These are phyloP conservation scores for Metarhizium brunneum DNA, from an alignment of 2,329 filamentous ascomycete species.

Conservation along the genomic window DNA sequence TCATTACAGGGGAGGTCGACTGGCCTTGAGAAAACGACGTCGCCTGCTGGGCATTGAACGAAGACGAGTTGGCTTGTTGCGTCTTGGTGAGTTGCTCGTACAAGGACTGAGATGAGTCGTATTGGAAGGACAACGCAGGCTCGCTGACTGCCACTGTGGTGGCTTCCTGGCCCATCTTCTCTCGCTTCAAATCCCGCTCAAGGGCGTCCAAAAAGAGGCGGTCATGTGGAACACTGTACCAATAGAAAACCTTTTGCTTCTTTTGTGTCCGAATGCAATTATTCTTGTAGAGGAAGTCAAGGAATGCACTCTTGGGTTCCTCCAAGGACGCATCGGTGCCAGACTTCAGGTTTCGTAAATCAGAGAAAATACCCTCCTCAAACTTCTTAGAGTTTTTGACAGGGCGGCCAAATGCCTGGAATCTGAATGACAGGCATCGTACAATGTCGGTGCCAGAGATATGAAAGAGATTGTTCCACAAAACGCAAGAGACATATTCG, in stretches of 20 bases:
- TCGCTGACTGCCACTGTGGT: conserved; percentile 96
- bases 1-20: conserved; percentile 79
- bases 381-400: conserved; percentile 99
- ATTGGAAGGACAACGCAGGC: conserved; percentile 95
- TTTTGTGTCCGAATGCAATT: conserved; percentile 99
- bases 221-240: conserved; percentile 98
- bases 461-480: conserved; percentile 99
- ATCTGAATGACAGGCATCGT: conserved; percentile 92
- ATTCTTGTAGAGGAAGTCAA: conserved; percentile 99
- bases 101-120: conserved; percentile 96
- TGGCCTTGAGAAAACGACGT: conserved; percentile 62
- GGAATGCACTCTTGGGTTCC: conserved; percentile 95
- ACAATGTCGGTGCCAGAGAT: conserved; percentile 99
- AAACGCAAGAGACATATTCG: conserved; percentile 96
- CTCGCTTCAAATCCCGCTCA: conserved; percentile 93
- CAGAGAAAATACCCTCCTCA: conserved; percentile 98
- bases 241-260: conserved; percentile 99
- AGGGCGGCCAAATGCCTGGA: conserved; percentile 95
- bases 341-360: conserved; percentile 94
- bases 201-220: conserved; percentile 93
- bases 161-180: conserved; percentile 98
- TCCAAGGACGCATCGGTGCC: conserved; percentile 96
- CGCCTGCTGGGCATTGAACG: conserved; percentile 74
- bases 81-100: conserved; percentile 99
- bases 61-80: conserved; percentile 96